phyloP scores from a whole-genome alignment of 2,329 filamentous ascomycete species.

The Clonostachys chloroleuca region DNA sequence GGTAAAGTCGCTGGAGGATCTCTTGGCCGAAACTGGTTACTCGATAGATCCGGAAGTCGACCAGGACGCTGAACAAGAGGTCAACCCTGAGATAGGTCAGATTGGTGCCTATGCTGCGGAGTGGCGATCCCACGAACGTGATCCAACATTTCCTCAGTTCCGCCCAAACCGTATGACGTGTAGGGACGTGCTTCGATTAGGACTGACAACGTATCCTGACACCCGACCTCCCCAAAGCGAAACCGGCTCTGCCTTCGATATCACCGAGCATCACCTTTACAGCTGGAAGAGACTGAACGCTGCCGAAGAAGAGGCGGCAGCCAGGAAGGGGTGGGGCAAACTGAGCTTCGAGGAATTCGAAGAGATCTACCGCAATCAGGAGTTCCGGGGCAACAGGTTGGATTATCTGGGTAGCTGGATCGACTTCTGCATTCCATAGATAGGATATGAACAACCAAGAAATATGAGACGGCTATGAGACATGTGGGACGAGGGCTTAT shows the following conservation, averaged over 20 bases:
- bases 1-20: constrained; percentile 20
- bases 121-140: constrained; percentile 25
- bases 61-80: constrained; percentile 20
- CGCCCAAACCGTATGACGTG: constrained; percentile 45
- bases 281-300: constrained; percentile 54
- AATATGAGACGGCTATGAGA: too few relatives aligned
- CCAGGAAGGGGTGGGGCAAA: constrained; percentile 74
- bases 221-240: neutral
- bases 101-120: constrained; percentile 7
- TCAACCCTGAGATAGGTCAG: neutral
- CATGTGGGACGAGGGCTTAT: too few relatives aligned
- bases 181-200: constrained; percentile 7
- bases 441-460: too few relatives aligned
- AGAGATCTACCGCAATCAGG: constrained; percentile 63
- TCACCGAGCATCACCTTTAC: constrained; percentile 26
- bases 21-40: constrained; percentile 41
- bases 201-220: neutral
- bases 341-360: constrained; percentile 79
- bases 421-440: constrained; percentile 64
- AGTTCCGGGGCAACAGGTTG: constrained; percentile 58
- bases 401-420: constrained; percentile 90
- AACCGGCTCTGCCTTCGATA: constrained; percentile 7
- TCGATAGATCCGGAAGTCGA: constrained; percentile 26
- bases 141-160: constrained; percentile 67
- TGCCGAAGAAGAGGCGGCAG: constrained; percentile 63